phyloP scores from a whole-genome alignment of 345 rosid species.

The Rhizophora mangle region DNA sequence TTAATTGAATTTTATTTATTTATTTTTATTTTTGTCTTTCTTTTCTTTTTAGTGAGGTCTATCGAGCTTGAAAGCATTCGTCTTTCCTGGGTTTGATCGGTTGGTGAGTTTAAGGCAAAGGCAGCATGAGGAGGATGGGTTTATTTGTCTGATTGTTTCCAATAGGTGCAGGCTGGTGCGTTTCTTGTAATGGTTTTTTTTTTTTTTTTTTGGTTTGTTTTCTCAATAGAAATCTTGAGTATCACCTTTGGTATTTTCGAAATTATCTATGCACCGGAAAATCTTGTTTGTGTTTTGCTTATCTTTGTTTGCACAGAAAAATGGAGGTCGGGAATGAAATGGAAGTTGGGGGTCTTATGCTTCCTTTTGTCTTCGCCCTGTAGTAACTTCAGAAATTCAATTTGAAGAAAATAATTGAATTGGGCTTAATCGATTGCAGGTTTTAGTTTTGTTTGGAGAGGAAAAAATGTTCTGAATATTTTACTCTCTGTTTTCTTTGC shows the following conservation, averaged over 20 bases:
- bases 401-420: background rate
- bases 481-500: constrained; percentile 6
- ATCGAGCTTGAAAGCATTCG: background rate
- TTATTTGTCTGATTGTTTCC: constrained; percentile 1
- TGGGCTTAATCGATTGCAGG: background rate
- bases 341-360: background rate
- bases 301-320: constrained; percentile 21
- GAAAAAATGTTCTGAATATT: background rate
- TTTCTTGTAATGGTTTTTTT: constrained; percentile 4
- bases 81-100: constrained; percentile 18
- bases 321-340: constrained; percentile 5
- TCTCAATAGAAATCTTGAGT: constrained; percentile 15
- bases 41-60: background rate
- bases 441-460: background rate
- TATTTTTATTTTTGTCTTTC: constrained; percentile 8
- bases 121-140: background rate
- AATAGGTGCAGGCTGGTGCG: constrained; percentile 29
- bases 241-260: constrained; percentile 10
- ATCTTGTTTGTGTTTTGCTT: background rate
- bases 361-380: background rate
- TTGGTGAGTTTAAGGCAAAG: constrained; percentile 10
- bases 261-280: background rate
- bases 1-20: background rate
- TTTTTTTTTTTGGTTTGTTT: background rate
- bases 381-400: background rate